Conservation (phyloP, 805 yeast genomes). For the Danielozyma ontarioensis region DNA sequence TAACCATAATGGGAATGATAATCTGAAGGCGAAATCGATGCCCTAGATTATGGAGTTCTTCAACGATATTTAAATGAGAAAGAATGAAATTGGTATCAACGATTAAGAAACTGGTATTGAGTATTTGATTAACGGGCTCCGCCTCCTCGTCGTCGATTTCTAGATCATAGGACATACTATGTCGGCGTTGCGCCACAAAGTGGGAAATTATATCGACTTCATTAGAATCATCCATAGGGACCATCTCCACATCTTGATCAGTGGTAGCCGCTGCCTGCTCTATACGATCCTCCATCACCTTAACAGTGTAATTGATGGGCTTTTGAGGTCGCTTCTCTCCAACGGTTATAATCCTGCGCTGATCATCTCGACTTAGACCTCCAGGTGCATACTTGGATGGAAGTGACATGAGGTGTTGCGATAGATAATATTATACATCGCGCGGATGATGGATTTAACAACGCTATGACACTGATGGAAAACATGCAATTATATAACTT, state of each 20-base stretch:
- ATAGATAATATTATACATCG: no score
- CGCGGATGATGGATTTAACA: no score
- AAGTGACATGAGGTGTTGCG: no score
- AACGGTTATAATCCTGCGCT: constrained; percentile 18
- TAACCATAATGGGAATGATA: constrained; percentile 65
- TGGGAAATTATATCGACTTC: constrained; percentile 42
- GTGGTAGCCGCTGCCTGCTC: constrained; percentile 12
- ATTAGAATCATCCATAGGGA: constrained; percentile 40
- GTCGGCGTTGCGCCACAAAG: constrained; percentile 19
- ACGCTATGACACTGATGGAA: no score
- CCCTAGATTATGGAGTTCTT: constrained; percentile 42
- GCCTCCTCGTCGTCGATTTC: constrained; percentile 12
- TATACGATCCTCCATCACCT: constrained; percentile 21
- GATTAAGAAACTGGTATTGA: constrained; percentile 43
- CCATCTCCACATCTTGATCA: constrained; percentile 40
- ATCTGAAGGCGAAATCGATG: constrained; percentile 42
- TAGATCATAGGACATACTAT: constrained; percentile 6
- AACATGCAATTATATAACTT: constrained; percentile 28
- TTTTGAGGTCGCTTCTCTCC: constrained; percentile 11
- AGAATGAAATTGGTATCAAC: constrained; percentile 82
- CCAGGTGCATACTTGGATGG: constrained; percentile 36
- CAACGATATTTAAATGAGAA: constrained; percentile 58
- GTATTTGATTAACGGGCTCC: constrained; percentile 9
- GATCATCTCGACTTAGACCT: constrained; percentile 24
- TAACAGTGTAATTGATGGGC: constrained; percentile 18